These are phyloP conservation scores for Cladosporium sp. DNA, from an alignment of 2,329 filamentous ascomycete species.

Conservation along the genomic window DNA sequence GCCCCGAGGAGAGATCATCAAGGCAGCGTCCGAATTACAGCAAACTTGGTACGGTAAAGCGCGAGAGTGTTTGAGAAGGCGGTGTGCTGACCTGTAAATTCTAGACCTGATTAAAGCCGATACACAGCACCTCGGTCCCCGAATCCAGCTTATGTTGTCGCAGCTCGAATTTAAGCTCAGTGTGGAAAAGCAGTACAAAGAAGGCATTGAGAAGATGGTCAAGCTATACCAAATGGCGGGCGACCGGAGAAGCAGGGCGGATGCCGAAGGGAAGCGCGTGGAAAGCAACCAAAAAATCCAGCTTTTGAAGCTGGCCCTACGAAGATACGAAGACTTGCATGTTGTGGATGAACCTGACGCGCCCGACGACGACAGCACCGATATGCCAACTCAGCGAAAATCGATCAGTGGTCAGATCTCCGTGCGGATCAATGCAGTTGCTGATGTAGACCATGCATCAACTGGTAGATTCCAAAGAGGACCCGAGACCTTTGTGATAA, in stretches of 20 bases:
- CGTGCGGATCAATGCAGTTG: conserved; percentile 82
- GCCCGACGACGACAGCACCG: conserved; percentile 90
- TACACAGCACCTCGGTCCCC: conserved; percentile 88
- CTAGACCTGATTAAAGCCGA: conserved; percentile 98
- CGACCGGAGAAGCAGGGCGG: conserved; percentile 90
- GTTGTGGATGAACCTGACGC: conserved; percentile 51
- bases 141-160: conserved; percentile 98
- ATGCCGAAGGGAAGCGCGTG: conserved; percentile 83
- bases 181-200: conserved; percentile 98
- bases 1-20: conserved; percentile 65
- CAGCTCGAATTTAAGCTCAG: conserved; percentile 99
- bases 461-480: conserved; percentile 79
- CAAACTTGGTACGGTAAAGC: conserved; percentile 73
- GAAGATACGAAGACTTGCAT: conserved; percentile 95
- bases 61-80: neutral
- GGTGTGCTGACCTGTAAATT: conserved; percentile 23
- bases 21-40: conserved; percentile 87
- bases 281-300: conserved; percentile 99
- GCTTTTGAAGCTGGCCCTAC: conserved; percentile 89
- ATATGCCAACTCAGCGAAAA: conserved; percentile 90
- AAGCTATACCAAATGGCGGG: conserved; percentile 96
- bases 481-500: conserved; percentile 90
- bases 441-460: conserved; percentile 90
- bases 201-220: conserved; percentile 99
- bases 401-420: conserved; percentile 89